These are phyloP conservation scores for Nicotiana attenuata DNA, from an alignment of 257 asterid genomes.

Conservation along the genomic window DNA sequence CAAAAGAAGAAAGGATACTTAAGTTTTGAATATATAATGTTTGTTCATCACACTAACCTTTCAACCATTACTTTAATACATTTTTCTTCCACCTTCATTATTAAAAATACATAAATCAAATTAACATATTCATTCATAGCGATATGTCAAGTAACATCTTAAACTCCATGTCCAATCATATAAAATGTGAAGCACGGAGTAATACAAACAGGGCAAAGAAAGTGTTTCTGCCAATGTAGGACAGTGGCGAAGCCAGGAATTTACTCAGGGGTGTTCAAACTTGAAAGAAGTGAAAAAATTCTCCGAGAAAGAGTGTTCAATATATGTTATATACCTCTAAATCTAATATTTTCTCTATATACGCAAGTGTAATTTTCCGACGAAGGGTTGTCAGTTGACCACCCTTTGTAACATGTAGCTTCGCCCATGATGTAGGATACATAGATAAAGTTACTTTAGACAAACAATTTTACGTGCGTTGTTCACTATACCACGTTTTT, in stretches of 20 bases:
- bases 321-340: no score
- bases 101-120: neutral
- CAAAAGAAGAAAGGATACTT: neutral
- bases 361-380: no score
- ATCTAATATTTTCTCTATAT: no score
- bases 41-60: neutral
- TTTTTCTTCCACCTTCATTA: neutral
- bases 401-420: no score
- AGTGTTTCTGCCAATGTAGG: neutral
- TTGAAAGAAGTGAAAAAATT: no score
- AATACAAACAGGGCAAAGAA: neutral
- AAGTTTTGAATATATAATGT: neutral
- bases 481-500: neutral
- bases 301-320: no score
- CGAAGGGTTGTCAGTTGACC: no score
- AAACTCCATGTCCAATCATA: neutral
- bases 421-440: no score
- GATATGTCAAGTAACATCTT: neutral
- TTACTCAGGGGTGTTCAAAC: no score
- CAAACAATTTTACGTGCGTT: neutral
- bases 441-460: neutral
- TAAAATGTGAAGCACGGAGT: neutral
- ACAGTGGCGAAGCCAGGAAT: no score
- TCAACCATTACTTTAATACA: neutral
- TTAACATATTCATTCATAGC: neutral